Conservation (phyloP, 805 yeast genomes). For the Pichia gijzeniarum region DNA sequence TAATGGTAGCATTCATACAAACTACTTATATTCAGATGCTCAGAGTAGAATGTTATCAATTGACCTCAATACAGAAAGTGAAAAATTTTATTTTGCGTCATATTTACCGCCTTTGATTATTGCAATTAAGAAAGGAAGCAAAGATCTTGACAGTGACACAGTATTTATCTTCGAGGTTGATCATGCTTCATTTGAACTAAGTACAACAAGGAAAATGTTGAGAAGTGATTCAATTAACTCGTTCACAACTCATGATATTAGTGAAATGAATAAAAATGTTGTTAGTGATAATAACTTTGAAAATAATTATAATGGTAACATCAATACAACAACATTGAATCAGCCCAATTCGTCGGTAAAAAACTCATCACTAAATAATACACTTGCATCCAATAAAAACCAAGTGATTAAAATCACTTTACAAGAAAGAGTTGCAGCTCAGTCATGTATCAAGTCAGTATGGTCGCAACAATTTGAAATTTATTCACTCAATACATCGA, state of each 20-base stretch:
- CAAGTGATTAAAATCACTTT: slow-evolving; percentile 9
- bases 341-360: not conserved
- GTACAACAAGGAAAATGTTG: not conserved
- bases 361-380: not conserved
- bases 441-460: slow-evolving; percentile 11
- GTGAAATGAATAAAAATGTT: not conserved
- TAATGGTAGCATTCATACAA: slow-evolving; percentile 23
- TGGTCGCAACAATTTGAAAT: slow-evolving; percentile 13
- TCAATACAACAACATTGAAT: not conserved
- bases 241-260: not conserved
- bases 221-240: slow-evolving; percentile 4
- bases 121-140: not conserved
- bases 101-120: slow-evolving; percentile 3
- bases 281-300: not conserved
- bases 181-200: slow-evolving; percentile 2
- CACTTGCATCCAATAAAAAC: not conserved
- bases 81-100: slow-evolving; percentile 9
- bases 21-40: slow-evolving; percentile 22
- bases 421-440: slow-evolving; percentile 14
- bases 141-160: not conserved
- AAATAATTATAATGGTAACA: not conserved
- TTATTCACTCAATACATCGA: slow-evolving; percentile 8
- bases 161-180: slow-evolving; percentile 6
- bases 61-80: slow-evolving; percentile 9
- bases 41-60: slow-evolving; percentile 14